Evolutionary conservation across 179 eudicot species (phyloP).

Genomic region (Carnegiea gigantea): DNA sequence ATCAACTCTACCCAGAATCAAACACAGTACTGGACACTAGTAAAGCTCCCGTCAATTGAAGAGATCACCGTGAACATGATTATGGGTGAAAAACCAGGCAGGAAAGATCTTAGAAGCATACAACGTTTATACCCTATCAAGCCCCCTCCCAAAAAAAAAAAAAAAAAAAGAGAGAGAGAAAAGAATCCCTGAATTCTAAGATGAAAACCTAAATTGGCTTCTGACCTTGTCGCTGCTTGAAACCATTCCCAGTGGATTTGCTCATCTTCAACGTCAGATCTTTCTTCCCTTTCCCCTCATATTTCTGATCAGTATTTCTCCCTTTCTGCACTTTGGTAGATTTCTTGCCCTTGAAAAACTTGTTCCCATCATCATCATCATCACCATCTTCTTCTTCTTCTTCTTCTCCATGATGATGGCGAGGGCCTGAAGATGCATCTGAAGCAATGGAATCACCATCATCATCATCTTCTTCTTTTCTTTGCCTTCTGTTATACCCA

Average conservation of each 20-base stretch:
- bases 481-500: conserved; percentile 10
- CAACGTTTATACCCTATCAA: neutral
- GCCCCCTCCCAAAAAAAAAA: neutral
- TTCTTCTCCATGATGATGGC: conserved; percentile 8
- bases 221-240: neutral
- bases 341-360: conserved; percentile 12
- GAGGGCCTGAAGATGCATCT: conserved; percentile 58
- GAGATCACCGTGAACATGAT: no score
- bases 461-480: conserved; percentile 26
- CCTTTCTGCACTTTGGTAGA: conserved; percentile 14
- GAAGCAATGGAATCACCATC: conserved; percentile 51
- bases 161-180: neutral
- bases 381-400: neutral
- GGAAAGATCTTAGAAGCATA: no score
- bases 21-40: no score
- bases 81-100: no score
- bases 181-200: neutral
- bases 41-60: no score
- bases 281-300: conserved; percentile 1
- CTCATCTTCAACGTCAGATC: conserved; percentile 3
- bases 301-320: neutral
- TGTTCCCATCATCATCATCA: neutral
- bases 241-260: conserved; percentile 1
- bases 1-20: no score
- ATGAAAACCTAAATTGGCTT: conserved; percentile 5